Percentiles rank a stretch among this genome's conserved stretches.
phyloP scores from a whole-genome alignment of 73 alveolate genomes.

The Durusdinium trenchii region DNA sequence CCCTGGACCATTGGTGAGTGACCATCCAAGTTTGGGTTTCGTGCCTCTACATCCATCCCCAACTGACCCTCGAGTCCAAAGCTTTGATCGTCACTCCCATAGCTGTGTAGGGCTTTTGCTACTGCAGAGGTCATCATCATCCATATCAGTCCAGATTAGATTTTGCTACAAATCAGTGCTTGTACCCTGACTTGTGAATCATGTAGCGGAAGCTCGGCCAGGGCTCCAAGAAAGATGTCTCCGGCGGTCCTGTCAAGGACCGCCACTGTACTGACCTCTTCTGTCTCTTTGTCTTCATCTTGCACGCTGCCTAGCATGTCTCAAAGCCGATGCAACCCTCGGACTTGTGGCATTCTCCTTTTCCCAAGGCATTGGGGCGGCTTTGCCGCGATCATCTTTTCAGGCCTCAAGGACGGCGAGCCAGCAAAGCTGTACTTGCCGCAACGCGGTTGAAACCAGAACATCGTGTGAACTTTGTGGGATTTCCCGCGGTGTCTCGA shows the following conservation, averaged over 20 bases:
- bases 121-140: background rate
- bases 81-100: too few species aligned
- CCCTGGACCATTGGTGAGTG: background rate
- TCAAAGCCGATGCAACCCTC: too few species aligned
- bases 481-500: background rate
- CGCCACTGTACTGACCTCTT: conserved; percentile 98
- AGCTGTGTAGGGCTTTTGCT: background rate
- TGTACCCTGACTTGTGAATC: background rate
- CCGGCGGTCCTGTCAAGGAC: conserved; percentile 98
- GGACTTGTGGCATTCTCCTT: background rate
- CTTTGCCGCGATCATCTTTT: conserved; percentile 73
- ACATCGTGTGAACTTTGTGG: background rate
- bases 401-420: conserved; percentile 97
- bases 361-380: conserved; percentile 72
- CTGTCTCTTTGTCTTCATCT: conserved; percentile 97
- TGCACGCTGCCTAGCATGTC: background rate
- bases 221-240: conserved; percentile 91
- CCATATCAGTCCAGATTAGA: background rate
- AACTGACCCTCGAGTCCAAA: too few species aligned
- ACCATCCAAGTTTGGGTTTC: background rate
- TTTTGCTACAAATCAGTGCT: background rate
- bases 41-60: too few species aligned
- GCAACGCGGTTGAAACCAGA: background rate
- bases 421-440: conserved; percentile 96
- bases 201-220: background rate